Percentiles rank a stretch among this genome's conserved stretches.
phyloP scores from a whole-genome alignment of 306 rosid species.

The Neltuma alba region DNA sequence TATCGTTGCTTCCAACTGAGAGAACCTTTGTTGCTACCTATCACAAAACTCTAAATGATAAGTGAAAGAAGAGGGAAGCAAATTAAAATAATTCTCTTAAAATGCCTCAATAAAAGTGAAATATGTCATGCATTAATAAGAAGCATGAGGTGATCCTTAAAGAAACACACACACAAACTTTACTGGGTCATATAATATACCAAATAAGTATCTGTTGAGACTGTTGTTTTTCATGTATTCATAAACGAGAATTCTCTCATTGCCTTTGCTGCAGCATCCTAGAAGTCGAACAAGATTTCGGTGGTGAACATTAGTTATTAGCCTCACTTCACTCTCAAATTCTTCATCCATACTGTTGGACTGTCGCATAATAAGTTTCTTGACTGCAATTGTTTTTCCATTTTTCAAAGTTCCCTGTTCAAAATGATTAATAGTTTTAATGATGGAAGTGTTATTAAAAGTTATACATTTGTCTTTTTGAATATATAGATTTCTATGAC shows the following conservation, averaged over 20 bases:
- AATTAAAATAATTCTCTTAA: not conserved
- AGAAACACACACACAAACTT: too few species aligned
- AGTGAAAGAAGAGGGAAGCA: not conserved
- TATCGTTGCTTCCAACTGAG: not conserved
- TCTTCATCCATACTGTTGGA: not conserved
- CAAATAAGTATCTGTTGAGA: not conserved
- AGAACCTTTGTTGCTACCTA: not conserved
- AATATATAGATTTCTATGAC: not conserved
- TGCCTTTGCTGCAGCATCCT: not conserved
- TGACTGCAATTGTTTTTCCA: not conserved
- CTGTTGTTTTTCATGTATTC: conserved; percentile 3
- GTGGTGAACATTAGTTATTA: not conserved
- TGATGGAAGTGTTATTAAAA: not conserved
- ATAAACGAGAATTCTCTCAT: not conserved
- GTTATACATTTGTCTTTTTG: not conserved
- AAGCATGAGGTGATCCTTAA: not conserved
- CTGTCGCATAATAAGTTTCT: not conserved
- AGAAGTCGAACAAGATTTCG: conserved; percentile 2
- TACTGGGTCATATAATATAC: not conserved
- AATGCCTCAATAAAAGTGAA: not conserved
- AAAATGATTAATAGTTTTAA: not conserved
- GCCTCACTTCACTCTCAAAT: not conserved
- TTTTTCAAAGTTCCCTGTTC: not conserved
- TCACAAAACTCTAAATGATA: not conserved
- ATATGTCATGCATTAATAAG: not conserved